phyloP scores from a whole-genome alignment of 768 basidiomycete species.

The Leccinum barrowsii region DNA sequence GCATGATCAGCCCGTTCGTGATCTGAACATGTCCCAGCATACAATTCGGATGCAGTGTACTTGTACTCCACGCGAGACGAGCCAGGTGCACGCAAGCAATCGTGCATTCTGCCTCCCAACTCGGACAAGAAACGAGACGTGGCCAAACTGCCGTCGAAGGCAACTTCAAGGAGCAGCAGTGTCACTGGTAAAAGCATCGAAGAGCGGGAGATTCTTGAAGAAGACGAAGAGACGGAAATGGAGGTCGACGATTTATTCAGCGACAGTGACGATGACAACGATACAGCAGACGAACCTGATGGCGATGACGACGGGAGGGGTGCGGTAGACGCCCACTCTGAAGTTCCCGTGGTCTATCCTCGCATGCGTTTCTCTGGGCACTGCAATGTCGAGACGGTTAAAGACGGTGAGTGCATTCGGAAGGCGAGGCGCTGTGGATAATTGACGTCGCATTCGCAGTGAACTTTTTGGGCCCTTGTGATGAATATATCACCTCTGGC shows the following conservation, averaged over 20 bases:
- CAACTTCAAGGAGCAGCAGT: neutral
- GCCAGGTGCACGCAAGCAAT: slow-evolving; percentile 30
- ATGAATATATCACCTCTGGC: slow-evolving; percentile 78
- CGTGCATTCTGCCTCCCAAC: slow-evolving; percentile 30
- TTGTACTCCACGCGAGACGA: slow-evolving; percentile 72
- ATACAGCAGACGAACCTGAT: slow-evolving; percentile 26
- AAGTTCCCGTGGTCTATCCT: slow-evolving; percentile 59
- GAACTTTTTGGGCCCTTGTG: slow-evolving; percentile 76
- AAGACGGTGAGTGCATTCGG: slow-evolving; percentile 61
- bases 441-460: slow-evolving; percentile 41
- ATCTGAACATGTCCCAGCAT: slow-evolving; percentile 44
- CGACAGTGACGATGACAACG: slow-evolving; percentile 28
- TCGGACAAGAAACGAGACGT: slow-evolving; percentile 2
- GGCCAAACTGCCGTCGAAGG: neutral
- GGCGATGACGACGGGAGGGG: slow-evolving; percentile 33
- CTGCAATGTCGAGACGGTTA: slow-evolving; percentile 79
- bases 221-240: slow-evolving; percentile 27
- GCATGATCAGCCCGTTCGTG: slow-evolving; percentile 1
- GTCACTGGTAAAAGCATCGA: neutral
- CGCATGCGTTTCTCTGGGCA: slow-evolving; percentile 62
- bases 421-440: neutral
- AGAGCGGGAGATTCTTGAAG: slow-evolving; percentile 4
- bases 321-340: slow-evolving; percentile 20
- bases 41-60: slow-evolving; percentile 69
- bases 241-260: slow-evolving; percentile 29